Evolutionary conservation across 306 rosid genomes (phyloP), one percentile per base, ranked within the genome.

Genomic region (Quercus dentata): DNA sequence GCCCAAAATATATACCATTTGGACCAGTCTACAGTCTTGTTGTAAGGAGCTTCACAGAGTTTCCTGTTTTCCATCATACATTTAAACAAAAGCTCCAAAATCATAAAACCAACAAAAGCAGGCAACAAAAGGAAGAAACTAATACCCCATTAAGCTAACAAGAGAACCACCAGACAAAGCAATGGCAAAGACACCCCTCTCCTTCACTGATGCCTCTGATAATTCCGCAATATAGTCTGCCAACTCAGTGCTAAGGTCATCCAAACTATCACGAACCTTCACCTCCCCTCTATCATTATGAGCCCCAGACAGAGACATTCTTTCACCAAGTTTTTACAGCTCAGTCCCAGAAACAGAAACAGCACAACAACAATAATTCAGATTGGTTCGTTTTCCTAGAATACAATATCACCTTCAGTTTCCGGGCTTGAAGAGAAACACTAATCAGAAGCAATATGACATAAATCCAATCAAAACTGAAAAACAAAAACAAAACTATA

Each of bases 131-230:
- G 86, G 84, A 88, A 85, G 81, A 75, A 80, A 87, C 84, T 74
- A 73, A 87, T 96, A 96, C 99, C 99, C 97, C 97, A 96, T 82
- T 87, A 96, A 90, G 86, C 88, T 89, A 91, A 96, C 88, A 80
- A 93, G 98, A 87, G 99, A 96, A 88, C 99, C 99, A 93, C 99
- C 99, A 82, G 99, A 91, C 83, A 96, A 83, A 79, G 94, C 99
- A 73, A 96, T 69, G 56, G 99, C 79, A 89, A 96, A 96, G 35
- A 81, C 88, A 35, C 98, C 99, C 21, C 94, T 85, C 84, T 91
- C 98, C 88, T 96, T 89, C 90, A 96, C 98, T 54, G 97, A 87
- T 13, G 86, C 89, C 80, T 96, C 98, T 7, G 99, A 90, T 76
- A 93, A 69, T 69, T 91, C 97, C 19, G 97, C 97, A 87, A 96